Evolutionary conservation across 495 filamentous ascomycete species (phyloP), one percentile per base, ranked within the genome.

Genomic region (Talaromyces thailandensis): DNA sequence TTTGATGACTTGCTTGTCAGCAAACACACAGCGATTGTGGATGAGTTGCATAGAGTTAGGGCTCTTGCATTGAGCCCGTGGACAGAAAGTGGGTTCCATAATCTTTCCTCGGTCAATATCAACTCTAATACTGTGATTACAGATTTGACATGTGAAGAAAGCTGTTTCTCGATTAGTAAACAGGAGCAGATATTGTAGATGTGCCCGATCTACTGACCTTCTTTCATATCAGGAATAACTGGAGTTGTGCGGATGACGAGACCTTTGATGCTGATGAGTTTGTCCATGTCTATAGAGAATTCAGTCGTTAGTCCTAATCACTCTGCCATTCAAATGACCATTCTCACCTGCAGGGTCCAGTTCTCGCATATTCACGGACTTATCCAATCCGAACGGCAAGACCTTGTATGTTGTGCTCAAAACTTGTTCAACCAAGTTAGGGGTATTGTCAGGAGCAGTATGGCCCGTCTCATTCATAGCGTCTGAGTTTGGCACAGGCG

Each of bases 1-100:
- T 75, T 98, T 98, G 80, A 99, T 96, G 62, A 98, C 92, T 68
- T 99, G 94, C 75, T 98, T 99, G 70, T 99, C 94, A 56, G 91
- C 86, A 71, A 99, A 99, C 14, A 82, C 81, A 65, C 92, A 98
- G 60, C 94, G 90, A 73, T 99, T 98, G 80, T 99, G 94, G 12
- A 97, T 80, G 63, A 99, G 92, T 69, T 97, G 91, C 95, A 99
- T 98, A 25, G 92, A 94, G 71, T 99, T 98, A 64, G 85, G 86
- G 51, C 87, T 85, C 51, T 86, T 82, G 75, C 94, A 99, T 51
- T 87, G 83, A n/a, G 82, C 78, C 21, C 95, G 87, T 9, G 93
- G 92, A 67, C 94, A 99, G 65, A 84, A 79, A 4, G 93, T 96
- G 6, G 94, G 94, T 72, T 99, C 94, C 53, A 90, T 87, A 64